Conservation (phyloP, 805 yeast species). For the Kodamaea laetipori region DNA sequence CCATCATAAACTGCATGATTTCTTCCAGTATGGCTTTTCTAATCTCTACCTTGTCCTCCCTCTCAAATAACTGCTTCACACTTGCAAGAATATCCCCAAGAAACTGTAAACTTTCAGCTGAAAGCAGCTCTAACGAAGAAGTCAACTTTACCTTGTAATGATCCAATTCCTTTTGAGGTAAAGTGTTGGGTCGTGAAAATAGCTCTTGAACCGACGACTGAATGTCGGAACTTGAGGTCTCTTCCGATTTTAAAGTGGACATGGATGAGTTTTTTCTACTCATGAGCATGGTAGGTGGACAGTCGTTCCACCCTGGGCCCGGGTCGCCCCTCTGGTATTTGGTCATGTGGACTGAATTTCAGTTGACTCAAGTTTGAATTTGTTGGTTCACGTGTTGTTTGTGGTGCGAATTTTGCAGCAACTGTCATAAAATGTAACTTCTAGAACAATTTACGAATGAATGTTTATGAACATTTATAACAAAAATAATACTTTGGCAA, state of each 20-base stretch:
- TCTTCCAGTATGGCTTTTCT: slow-evolving; percentile 30
- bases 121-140: slow-evolving; percentile 2
- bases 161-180: slow-evolving; percentile 45
- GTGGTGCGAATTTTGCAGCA: slow-evolving; percentile 1
- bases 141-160: slow-evolving; percentile 46
- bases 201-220: slow-evolving; percentile 23
- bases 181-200: slow-evolving; percentile 25
- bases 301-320: slow-evolving; percentile 56
- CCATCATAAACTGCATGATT: slow-evolving; percentile 56
- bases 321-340: slow-evolving; percentile 40
- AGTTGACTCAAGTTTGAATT: not conserved
- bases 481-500: too few species aligned
- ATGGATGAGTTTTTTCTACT: slow-evolving; percentile 1
- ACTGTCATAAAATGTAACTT: too few species aligned
- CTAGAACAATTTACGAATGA: too few species aligned
- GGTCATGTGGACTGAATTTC: slow-evolving; percentile 21
- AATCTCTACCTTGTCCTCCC: slow-evolving; percentile 3
- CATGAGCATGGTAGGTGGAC: slow-evolving; percentile 34
- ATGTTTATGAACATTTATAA: too few species aligned
- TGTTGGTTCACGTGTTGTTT: not conserved
- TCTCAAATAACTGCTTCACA: slow-evolving; percentile 1
- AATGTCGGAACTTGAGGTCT: not conserved
- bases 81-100: slow-evolving; percentile 15
- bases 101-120: slow-evolving; percentile 14
- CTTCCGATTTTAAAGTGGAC: slow-evolving; percentile 4